phyloP scores from a whole-genome alignment of 2,329 filamentous ascomycete genomes.

The Aspergillus chevalieri region DNA sequence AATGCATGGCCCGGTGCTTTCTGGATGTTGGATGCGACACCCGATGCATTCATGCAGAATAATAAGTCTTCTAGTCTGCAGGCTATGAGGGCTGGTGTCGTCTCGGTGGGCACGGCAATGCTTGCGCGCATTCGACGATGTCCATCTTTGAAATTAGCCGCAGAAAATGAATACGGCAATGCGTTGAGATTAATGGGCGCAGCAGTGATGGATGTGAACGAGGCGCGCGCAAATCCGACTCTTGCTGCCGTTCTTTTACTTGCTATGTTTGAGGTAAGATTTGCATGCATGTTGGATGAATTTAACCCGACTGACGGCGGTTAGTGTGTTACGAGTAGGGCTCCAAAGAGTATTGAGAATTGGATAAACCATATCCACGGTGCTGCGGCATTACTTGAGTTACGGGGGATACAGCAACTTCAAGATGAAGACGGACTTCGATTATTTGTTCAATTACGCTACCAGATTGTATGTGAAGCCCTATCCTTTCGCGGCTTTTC shows the following conservation, averaged over 20 bases:
- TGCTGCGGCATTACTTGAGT: slow-evolving; percentile 52
- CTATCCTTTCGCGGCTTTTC: neutral
- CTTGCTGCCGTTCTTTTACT: slow-evolving; percentile 53
- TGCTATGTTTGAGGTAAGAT: slow-evolving; percentile 55
- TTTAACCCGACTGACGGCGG: neutral
- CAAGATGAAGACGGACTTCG: slow-evolving; percentile 43
- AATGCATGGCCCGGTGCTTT: slow-evolving; percentile 26
- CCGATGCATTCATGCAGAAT: slow-evolving; percentile 14
- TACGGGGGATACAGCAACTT: slow-evolving; percentile 34
- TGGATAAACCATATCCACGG: slow-evolving; percentile 57
- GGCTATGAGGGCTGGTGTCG: slow-evolving; percentile 44
- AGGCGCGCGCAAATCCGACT: slow-evolving; percentile 37
- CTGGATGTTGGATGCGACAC: slow-evolving; percentile 19
- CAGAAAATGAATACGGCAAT: slow-evolving; percentile 50
- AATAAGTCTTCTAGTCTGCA: slow-evolving; percentile 19
- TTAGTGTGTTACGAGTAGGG: slow-evolving; percentile 36
- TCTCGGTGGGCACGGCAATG: slow-evolving; percentile 54
- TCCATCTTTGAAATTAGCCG: slow-evolving; percentile 40
- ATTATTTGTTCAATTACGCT: slow-evolving; percentile 51
- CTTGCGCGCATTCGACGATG: slow-evolving; percentile 51
- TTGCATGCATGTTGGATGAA: neutral
- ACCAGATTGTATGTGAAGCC: slow-evolving; percentile 45
- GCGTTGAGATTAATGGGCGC: slow-evolving; percentile 44
- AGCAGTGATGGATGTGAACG: slow-evolving; percentile 26
- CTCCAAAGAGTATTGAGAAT: slow-evolving; percentile 42